phyloP scores from a whole-genome alignment of 192 early-diverging fungal genomes.

The Coemansia sp. region DNA sequence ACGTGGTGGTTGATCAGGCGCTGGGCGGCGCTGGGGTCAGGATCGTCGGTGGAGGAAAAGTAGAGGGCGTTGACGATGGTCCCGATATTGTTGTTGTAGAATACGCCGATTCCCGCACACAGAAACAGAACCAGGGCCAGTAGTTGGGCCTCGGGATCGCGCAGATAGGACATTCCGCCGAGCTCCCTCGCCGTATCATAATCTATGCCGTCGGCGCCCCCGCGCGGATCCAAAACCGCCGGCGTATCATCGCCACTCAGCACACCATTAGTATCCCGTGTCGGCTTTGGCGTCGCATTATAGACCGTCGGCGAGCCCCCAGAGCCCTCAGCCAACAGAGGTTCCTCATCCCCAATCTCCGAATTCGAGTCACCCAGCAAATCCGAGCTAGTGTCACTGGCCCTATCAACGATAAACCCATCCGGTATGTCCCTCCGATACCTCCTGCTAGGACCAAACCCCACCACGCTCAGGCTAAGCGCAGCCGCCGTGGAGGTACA shows the following conservation, averaged over 20 bases:
- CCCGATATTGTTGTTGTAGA: conserved; percentile 55
- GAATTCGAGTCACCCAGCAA: conserved; percentile 10
- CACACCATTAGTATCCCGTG: background rate
- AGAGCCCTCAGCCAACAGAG: conserved; percentile 2
- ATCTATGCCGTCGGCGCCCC: conserved; percentile 31
- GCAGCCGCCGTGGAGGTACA: conserved; percentile 29
- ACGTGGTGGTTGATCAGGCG: conserved; percentile 54
- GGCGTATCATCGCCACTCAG: too few species aligned
- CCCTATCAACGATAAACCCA: conserved; percentile 41
- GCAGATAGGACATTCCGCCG: conserved; percentile 40
- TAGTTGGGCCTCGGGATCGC: conserved; percentile 51
- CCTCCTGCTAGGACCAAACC: conserved; percentile 44
- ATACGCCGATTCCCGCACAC: conserved; percentile 52
- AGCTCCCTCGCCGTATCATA: conserved; percentile 52
- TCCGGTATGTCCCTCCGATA: conserved; percentile 26
- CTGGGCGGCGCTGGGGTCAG: conserved; percentile 37
- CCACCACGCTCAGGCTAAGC: conserved; percentile 34
- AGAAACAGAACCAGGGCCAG: conserved; percentile 48
- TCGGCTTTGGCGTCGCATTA: conserved; percentile 8
- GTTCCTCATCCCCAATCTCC: conserved; percentile 22
- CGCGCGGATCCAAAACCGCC: background rate
- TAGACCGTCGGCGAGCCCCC: background rate
- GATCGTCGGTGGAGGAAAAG: conserved; percentile 33
- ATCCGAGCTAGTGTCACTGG: conserved; percentile 25
- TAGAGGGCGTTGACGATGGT: conserved; percentile 54